Conservation (phyloP, 768 basidiomycete species). For the Tylopilus vinaceipallidus region DNA sequence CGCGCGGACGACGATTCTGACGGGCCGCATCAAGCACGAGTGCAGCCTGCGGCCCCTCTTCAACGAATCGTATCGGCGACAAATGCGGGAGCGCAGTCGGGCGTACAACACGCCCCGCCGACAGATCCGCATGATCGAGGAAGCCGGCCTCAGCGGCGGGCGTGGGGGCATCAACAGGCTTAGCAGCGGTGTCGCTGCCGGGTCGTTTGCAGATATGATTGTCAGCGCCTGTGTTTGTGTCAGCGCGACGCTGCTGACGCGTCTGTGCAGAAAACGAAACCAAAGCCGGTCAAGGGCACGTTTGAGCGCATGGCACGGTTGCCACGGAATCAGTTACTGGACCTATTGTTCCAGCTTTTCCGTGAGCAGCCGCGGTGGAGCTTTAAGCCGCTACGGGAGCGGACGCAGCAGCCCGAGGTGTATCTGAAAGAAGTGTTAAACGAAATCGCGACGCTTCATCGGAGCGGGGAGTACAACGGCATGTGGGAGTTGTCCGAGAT, state of each 20-base stretch:
- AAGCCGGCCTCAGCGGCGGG: constrained; percentile 64
- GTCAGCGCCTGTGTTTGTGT: constrained; percentile 41
- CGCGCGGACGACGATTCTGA: constrained; percentile 74
- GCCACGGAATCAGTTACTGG: constrained; percentile 83
- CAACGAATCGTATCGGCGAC: constrained; percentile 62
- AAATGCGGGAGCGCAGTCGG: constrained; percentile 65
- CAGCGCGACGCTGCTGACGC: constrained; percentile 3
- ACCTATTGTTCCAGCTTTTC: constrained; percentile 78
- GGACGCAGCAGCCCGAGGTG: constrained; percentile 81
- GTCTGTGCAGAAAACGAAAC: constrained; percentile 53
- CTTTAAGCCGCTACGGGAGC: constrained; percentile 72
- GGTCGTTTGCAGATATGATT: constrained; percentile 62
- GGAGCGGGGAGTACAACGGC: constrained; percentile 78
- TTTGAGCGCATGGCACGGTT: constrained; percentile 93
- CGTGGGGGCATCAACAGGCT: constrained; percentile 75
- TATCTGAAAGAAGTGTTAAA: constrained; percentile 82
- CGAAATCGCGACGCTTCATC: constrained; percentile 74
- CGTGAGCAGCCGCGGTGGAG: constrained; percentile 79
- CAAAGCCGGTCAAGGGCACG: constrained; percentile 62
- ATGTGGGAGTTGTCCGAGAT: constrained; percentile 77
- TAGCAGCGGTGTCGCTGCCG: constrained; percentile 66
- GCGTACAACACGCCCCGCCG: constrained; percentile 65
- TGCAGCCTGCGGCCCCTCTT: constrained; percentile 71
- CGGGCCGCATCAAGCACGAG: constrained; percentile 79
- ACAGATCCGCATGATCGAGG: constrained; percentile 74